Percentiles rank a stretch among this genome's conserved stretches.
These are phyloP conservation scores for Syzygium aqueum DNA, from an alignment of 345 rosid genomes.

Conservation along the genomic window DNA sequence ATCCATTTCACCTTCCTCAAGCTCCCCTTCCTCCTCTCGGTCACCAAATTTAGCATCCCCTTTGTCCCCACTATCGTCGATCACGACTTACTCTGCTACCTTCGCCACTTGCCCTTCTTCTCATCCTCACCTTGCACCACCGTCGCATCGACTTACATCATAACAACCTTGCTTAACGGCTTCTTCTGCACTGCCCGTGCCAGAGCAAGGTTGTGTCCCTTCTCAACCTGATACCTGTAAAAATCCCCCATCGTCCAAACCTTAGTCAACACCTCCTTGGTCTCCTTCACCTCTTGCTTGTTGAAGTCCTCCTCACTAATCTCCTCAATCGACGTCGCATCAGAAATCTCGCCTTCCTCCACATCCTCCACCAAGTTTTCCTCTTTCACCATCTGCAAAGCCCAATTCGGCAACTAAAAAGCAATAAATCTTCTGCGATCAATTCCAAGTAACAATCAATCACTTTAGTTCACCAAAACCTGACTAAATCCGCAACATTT, in stretches of 20 bases:
- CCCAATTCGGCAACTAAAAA: background rate
- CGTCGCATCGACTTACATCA: too few relatives aligned
- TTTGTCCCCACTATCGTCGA: conserved; percentile 50
- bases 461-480: too few relatives aligned
- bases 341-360: conserved; percentile 79
- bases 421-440: background rate
- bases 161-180: too few relatives aligned
- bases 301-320: conserved; percentile 49
- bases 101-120: too few relatives aligned
- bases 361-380: conserved; percentile 30
- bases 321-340: conserved; percentile 47
- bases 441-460: too few relatives aligned
- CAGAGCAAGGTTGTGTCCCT: too few relatives aligned
- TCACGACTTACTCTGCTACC: background rate
- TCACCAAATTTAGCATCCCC: conserved; percentile 5
- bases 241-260: conserved; percentile 80
- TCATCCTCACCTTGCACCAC: too few relatives aligned
- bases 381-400: conserved; percentile 24
- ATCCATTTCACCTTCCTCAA: conserved; percentile 97
- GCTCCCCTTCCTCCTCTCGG: conserved; percentile 78
- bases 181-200: too few relatives aligned
- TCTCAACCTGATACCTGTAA: background rate
- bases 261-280: conserved; percentile 27
- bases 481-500: too few relatives aligned
- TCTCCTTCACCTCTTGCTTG: conserved; percentile 15